Base-by-base conservation (phyloP, 2,329 filamentous ascomycete genomes). In the Chrysosporium queenslandicum region DNA sequence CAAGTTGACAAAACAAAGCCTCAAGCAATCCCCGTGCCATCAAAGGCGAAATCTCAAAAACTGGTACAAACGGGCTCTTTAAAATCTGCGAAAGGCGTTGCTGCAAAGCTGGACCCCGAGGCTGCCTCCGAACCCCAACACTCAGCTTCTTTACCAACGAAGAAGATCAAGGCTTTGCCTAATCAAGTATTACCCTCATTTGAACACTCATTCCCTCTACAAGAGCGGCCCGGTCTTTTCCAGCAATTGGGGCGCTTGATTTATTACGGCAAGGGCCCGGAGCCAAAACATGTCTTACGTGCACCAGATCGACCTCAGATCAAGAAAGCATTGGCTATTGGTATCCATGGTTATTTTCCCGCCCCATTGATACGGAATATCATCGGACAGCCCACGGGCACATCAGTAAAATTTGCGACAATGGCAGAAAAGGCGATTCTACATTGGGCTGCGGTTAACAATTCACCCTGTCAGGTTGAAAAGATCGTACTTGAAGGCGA, bases 401-500 rank as follows among this genome's bases (percentile, higher is more conserved):
- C 92, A 0, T 97, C 91, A 0, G 82, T 97, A 53, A 84, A 89
- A 37, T 98, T 98, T 64, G 88, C 90, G 8, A 91, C 86, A 57
- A 84, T 91, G 63, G 86, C 86, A 16, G 89, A 89, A 4, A 82
- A 86, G 36, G 85, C 87, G 1, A 91, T 98, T 60, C 80, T 84
- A 53, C 78, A 83, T 55, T 98, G 90, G 87, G 81, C 87, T 0
- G 81, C 87, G 50, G 74, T 74, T 11, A 80, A 87, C 58, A 84
- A 86, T 0, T 88, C 83, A 55, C 71, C 76, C 1, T 85, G 89
- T 56, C 85, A 94, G 59, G 87, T 98, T 52, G 89, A 96, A 63
- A 96, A 94, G 65, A 86, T 97, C 12, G 88, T 91, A 0, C 77
- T 98, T 0, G 92, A 98, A 70, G 91, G 91, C 20, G 92, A 98